These are phyloP conservation scores for Nothopassalora personata DNA, from an alignment of 2,329 filamentous ascomycete species.

Conservation along the genomic window DNA sequence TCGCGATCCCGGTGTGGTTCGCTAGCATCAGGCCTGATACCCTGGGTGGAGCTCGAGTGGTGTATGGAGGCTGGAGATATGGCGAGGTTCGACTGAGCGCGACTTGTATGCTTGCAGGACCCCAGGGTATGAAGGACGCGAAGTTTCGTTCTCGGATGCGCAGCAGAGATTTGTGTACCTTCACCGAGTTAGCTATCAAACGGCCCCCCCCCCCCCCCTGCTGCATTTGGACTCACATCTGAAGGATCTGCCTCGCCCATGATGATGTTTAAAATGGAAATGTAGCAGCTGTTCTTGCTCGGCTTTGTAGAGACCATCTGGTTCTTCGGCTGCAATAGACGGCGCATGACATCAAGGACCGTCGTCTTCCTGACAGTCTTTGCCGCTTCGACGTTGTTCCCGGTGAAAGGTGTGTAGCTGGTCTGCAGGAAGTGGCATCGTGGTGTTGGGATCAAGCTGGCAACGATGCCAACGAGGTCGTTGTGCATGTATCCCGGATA, in stretches of 20 bases:
- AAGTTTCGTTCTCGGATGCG: conserved; percentile 90
- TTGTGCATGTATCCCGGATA: conserved; percentile 99
- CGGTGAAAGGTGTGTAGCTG: conserved; percentile 95
- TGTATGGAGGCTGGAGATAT: conserved; percentile 90
- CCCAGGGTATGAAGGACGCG: conserved; percentile 97
- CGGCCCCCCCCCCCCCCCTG: background rate
- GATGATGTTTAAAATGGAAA: conserved; percentile 97
- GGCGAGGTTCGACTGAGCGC: conserved; percentile 94
- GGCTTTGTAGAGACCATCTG: conserved; percentile 97
- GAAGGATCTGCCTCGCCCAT: conserved; percentile 97
- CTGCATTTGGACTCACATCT: conserved; percentile 51
- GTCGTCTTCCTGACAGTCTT: conserved; percentile 98
- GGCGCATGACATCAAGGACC: conserved; percentile 93
- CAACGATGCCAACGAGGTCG: conserved; percentile 93
- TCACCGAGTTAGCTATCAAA: conserved; percentile 3
- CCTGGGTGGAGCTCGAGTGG: conserved; percentile 77
- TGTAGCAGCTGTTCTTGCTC: conserved; percentile 97
- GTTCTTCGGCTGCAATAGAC: conserved; percentile 94
- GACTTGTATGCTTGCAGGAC: conserved; percentile 94
- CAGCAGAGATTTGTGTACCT: conserved; percentile 91
- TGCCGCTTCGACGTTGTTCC: conserved; percentile 90
- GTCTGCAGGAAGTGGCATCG: conserved; percentile 98
- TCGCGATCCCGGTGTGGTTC: conserved; percentile 95
- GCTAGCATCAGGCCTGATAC: conserved; percentile 96
- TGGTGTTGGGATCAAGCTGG: conserved; percentile 91